A percentile compares a stretch with the other conserved stretches of the same genome.
Conservation (phyloP, 1,139 yeast species). For the Zygosaccharomyces pseudobailii region DNA sequence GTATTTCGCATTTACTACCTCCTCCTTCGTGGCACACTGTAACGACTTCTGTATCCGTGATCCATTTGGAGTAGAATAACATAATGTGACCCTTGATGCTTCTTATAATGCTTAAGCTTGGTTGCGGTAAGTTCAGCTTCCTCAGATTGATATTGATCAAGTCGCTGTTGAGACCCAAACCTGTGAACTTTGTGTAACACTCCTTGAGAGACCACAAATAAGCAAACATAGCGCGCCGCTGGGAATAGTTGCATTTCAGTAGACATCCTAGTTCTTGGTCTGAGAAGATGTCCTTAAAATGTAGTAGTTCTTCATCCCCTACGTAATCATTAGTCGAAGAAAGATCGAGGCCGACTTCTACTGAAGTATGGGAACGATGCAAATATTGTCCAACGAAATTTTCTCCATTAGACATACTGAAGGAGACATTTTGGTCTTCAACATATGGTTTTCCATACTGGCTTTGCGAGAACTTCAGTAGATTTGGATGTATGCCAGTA, state of each 20-base stretch:
- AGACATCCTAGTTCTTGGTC: conserved; percentile 39
- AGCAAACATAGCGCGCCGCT: conserved; percentile 37
- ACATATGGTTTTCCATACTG: conserved; percentile 42
- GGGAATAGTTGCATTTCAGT: conserved; percentile 3
- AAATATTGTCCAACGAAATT: conserved; percentile 42
- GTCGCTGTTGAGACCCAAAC: conserved; percentile 57
- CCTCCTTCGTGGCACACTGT: conserved; percentile 10
- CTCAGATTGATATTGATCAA: conserved; percentile 36
- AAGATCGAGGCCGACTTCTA: conserved; percentile 56
- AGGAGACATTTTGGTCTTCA: conserved; percentile 38
- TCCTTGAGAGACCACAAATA: conserved; percentile 73
- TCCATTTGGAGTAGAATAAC: conserved; percentile 23
- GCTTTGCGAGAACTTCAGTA: conserved; percentile 25
- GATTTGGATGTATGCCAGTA: conserved; percentile 8
- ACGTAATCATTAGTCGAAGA: conserved; percentile 48
- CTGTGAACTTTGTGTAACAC: conserved; percentile 57
- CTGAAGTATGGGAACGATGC: conserved; percentile 15
- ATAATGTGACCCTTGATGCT: conserved; percentile 12
- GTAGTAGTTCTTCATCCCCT: conserved; percentile 34
- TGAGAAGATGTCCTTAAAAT: conserved; percentile 50
- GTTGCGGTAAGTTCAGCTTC: conserved; percentile 5
- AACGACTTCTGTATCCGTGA: conserved; percentile 11
- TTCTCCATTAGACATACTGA: conserved; percentile 54
- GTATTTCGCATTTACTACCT: neutral
- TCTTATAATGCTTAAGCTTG: conserved; percentile 3